A percentile compares a stretch with the other conserved stretches of the same genome.
phyloP scores from a whole-genome alignment of 306 rosid genomes.

The Adenanthera pavonina region DNA sequence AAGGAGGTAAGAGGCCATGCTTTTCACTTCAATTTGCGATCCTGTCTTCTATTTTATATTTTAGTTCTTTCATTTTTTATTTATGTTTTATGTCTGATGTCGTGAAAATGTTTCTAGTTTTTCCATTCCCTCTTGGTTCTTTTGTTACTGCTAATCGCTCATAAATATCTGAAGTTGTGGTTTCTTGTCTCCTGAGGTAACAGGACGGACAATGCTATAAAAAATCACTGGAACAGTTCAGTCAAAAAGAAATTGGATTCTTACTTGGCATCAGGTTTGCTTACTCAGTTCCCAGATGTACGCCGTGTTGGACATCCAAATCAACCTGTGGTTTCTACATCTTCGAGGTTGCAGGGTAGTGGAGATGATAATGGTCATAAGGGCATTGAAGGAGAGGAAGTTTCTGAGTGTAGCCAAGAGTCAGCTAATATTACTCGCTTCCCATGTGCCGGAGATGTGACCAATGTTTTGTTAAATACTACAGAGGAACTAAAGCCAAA shows the following conservation, averaged over 20 bases:
- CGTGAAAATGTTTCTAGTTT: conserved; percentile 21
- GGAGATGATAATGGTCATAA: conserved; percentile 71
- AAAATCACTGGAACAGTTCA: conserved; percentile 99
- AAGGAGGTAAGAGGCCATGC: conserved; percentile 15
- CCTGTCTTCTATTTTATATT: neutral
- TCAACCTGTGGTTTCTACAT: conserved; percentile 60
- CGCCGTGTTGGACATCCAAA: conserved; percentile 58
- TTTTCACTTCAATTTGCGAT: conserved; percentile 22
- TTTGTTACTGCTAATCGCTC: conserved; percentile 11
- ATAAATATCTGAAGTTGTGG: conserved; percentile 12
- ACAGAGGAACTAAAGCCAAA: conserved; percentile 57
- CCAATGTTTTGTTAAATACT: conserved; percentile 48
- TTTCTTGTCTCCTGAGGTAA: conserved; percentile 49
- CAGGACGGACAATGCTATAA: conserved; percentile 99
- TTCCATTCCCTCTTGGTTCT: conserved; percentile 8
- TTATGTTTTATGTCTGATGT: conserved; percentile 22
- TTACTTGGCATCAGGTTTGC: conserved; percentile 92
- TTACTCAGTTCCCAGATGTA: conserved; percentile 62
- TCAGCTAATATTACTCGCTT: conserved; percentile 61
- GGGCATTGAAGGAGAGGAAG: conserved; percentile 67
- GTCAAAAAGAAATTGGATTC: conserved; percentile 98
- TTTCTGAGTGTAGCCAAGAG: conserved; percentile 91
- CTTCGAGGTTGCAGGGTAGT: conserved; percentile 70
- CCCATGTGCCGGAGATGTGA: conserved; percentile 53
- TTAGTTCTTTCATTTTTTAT: neutral